Percentiles rank a stretch among this genome's conserved stretches.
phyloP scores from a whole-genome alignment of 2,329 filamentous ascomycete genomes.

The Aureobasidium sp. region DNA sequence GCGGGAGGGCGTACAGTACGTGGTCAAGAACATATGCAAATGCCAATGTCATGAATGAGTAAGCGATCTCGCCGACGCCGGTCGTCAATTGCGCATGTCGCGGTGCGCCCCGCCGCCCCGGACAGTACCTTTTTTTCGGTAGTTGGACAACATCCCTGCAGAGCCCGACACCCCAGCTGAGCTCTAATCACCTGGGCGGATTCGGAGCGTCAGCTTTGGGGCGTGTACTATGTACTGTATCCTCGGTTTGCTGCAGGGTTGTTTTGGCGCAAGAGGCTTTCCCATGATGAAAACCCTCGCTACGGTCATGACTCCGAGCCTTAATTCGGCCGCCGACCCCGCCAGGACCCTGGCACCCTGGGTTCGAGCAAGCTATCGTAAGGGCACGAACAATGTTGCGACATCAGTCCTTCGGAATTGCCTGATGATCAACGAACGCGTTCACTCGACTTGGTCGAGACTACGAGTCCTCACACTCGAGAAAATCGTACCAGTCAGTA shows the following conservation, averaged over 20 bases:
- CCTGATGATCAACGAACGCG: not conserved
- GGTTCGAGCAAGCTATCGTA: not conserved
- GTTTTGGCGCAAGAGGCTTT: not conserved
- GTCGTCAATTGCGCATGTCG: not conserved
- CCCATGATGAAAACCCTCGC: not conserved
- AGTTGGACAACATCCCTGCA: not conserved
- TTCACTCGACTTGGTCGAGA: not conserved
- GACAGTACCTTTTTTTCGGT: not conserved
- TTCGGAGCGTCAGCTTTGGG: not conserved
- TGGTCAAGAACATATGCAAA: not conserved
- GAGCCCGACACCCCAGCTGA: not conserved
- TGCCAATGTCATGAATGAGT: not conserved
- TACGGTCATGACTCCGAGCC: not conserved
- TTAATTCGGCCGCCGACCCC: not conserved
- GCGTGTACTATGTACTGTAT: not conserved
- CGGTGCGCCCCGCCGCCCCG: not conserved
- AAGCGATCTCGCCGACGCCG: not conserved
- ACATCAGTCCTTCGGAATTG: not conserved
- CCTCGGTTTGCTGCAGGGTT: not conserved
- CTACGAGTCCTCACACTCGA: not conserved
- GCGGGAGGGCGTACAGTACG: not conserved
- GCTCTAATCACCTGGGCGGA: not conserved
- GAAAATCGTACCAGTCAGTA: not conserved
- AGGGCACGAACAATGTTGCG: not conserved
- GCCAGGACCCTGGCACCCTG: conserved; percentile 1